A percentile compares a stretch with the other conserved stretches of the same genome.
phyloP scores from a whole-genome alignment of 2,329 filamentous ascomycete genomes.

The Fusarium abutilonis region DNA sequence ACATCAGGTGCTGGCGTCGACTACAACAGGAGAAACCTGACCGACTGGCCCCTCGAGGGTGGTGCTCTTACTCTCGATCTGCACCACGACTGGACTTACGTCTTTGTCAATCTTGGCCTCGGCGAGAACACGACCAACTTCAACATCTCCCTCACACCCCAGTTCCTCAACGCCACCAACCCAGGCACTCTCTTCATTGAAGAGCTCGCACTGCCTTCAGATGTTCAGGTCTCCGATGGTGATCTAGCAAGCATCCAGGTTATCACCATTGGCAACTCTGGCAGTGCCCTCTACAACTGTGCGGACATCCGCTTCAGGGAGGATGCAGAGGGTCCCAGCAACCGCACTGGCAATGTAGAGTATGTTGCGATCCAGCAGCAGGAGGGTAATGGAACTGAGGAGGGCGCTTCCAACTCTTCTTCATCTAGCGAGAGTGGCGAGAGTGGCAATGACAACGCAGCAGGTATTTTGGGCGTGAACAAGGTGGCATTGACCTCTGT shows the following conservation, averaged over 20 bases:
- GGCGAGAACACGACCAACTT: slow-evolving; percentile 67
- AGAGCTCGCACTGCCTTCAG: slow-evolving; percentile 61
- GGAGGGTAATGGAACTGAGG: slow-evolving; percentile 32
- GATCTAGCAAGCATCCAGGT: slow-evolving; percentile 74
- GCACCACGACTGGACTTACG: slow-evolving; percentile 62
- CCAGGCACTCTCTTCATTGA: slow-evolving; percentile 74
- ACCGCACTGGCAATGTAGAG: slow-evolving; percentile 56
- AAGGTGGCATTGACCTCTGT: slow-evolving; percentile 48
- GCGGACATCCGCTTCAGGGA: slow-evolving; percentile 76
- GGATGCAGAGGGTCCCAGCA: slow-evolving; percentile 57
- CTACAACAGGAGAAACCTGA: slow-evolving; percentile 56
- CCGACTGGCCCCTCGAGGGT: slow-evolving; percentile 64
- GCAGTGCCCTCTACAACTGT: slow-evolving; percentile 76
- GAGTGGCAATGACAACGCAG: slow-evolving; percentile 35
- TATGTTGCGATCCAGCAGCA: slow-evolving; percentile 50
- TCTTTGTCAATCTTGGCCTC: slow-evolving; percentile 64
- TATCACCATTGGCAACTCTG: slow-evolving; percentile 67
- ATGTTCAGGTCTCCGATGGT: slow-evolving; percentile 65
- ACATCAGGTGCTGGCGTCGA: slow-evolving; percentile 59
- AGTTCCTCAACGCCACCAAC: slow-evolving; percentile 67
- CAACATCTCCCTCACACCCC: slow-evolving; percentile 72
- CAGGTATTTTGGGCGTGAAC: slow-evolving; percentile 40
- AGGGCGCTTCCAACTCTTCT: slow-evolving; percentile 32
- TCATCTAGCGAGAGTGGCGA: slow-evolving; percentile 6
- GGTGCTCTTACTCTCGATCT: slow-evolving; percentile 60